Evolutionary conservation across 2,329 filamentous ascomycete genomes (phyloP).

Genomic region (Balansia obtecta): DNA sequence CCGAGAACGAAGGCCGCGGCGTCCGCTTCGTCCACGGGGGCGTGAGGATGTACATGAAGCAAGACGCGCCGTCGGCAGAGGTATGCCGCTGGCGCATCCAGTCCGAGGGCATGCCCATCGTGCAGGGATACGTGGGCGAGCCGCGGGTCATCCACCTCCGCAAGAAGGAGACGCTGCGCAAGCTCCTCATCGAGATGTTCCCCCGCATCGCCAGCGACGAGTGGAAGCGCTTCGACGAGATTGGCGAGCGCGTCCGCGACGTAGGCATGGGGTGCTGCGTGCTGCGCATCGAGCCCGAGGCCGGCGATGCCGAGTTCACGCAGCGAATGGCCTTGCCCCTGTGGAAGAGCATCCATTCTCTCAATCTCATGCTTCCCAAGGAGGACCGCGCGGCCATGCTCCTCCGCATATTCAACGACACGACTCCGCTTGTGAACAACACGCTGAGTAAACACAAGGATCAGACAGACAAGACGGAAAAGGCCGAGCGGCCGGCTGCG

Average conservation of each 20-base stretch:
- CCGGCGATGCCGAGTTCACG: constrained; percentile 42
- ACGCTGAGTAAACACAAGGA: constrained; percentile 36
- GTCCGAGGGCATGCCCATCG: constrained; percentile 80
- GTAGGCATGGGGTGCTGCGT: constrained; percentile 89
- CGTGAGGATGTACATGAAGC: constrained; percentile 98
- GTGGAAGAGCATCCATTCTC: constrained; percentile 82
- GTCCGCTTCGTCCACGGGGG: constrained; percentile 95
- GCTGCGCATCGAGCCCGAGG: constrained; percentile 67
- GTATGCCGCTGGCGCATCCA: constrained; percentile 94
- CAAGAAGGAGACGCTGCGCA: constrained; percentile 67
- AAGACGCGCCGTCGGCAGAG: constrained; percentile 76
- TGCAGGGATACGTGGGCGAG: constrained; percentile 80
- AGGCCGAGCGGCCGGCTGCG: constrained; percentile 19
- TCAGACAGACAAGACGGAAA: constrained; percentile 10
- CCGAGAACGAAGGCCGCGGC: constrained; percentile 75
- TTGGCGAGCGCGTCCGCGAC: constrained; percentile 68
- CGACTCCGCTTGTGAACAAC: constrained; percentile 68
- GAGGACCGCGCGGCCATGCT: constrained; percentile 91
- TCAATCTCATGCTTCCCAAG: constrained; percentile 97
- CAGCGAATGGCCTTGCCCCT: constrained; percentile 84
- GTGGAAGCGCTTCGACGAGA: constrained; percentile 70
- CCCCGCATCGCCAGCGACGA: constrained; percentile 68
- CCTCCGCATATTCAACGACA: constrained; percentile 81
- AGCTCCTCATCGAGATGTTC: constrained; percentile 91
- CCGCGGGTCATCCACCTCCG: constrained; percentile 62